These are phyloP conservation scores for Dentipellis sp. DNA, from an alignment of 768 basidiomycete species.

Conservation along the genomic window DNA sequence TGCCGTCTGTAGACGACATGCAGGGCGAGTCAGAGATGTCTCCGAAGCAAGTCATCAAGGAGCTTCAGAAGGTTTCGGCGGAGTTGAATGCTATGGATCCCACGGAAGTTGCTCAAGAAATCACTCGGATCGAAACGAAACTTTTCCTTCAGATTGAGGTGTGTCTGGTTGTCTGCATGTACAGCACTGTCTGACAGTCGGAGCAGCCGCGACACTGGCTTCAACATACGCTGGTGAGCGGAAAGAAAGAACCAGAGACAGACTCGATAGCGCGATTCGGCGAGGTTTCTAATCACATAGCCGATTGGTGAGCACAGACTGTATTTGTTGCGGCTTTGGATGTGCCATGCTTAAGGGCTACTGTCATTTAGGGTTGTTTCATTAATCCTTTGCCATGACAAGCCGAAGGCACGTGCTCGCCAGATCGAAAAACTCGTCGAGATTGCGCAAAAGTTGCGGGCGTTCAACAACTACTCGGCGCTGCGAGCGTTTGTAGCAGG, in stretches of 20 bases:
- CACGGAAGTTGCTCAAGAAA: constrained; percentile 73
- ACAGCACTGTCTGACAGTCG: constrained; percentile 4
- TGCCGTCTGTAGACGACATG: constrained; percentile 21
- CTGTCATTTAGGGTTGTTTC: constrained; percentile 69
- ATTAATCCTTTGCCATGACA: constrained; percentile 82
- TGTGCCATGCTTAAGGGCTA: not conserved
- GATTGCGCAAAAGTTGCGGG: constrained; percentile 71
- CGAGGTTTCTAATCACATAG: constrained; percentile 71
- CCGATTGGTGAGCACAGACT: constrained; percentile 53
- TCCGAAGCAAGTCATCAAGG: constrained; percentile 25
- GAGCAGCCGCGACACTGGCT: constrained; percentile 82
- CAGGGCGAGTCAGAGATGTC: constrained; percentile 26
- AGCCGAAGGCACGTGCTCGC: constrained; percentile 59
- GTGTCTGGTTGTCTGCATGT: constrained; percentile 12
- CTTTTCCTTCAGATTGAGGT: constrained; percentile 76
- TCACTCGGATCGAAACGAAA: constrained; percentile 64
- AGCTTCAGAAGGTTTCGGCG: constrained; percentile 48
- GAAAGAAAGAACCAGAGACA: constrained; percentile 50
- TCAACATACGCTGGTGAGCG: constrained; percentile 62
- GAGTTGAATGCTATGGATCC: constrained; percentile 50
- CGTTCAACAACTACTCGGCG: constrained; percentile 87
- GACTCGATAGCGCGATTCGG: constrained; percentile 73
- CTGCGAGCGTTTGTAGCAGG: constrained; percentile 92
- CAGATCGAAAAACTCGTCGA: constrained; percentile 87
- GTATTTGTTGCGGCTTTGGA: constrained; percentile 2